phyloP scores from a whole-genome alignment of 116 monocot genomes.

The Phalaenopsis hybrid region DNA sequence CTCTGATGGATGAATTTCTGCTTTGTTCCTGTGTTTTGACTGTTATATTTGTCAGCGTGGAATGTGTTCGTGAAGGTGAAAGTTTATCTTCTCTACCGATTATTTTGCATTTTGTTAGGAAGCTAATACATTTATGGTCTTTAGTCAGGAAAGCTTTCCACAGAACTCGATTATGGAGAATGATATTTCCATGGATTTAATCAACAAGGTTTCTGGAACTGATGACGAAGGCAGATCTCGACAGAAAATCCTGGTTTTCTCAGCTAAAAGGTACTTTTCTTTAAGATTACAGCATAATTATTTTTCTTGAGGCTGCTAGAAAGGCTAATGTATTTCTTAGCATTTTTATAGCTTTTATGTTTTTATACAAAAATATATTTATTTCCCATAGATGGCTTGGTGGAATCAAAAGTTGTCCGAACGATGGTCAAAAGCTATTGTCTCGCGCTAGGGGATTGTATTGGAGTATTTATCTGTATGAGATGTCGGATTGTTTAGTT shows the following conservation, averaged over 20 bases:
- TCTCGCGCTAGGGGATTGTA: too few relatives aligned
- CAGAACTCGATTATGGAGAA: conserved; percentile 35
- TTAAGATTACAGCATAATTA: background rate
- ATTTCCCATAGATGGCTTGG: background rate
- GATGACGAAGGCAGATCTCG: conserved; percentile 90
- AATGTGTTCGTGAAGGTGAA: background rate
- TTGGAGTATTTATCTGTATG: too few relatives aligned
- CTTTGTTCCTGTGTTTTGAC: background rate
- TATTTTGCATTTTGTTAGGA: background rate
- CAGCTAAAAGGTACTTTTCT: conserved; percentile 66
- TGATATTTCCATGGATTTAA: conserved; percentile 72
- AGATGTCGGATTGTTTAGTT: too few relatives aligned
- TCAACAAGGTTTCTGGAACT: conserved; percentile 64
- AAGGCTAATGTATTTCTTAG: background rate
- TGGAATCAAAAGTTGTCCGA: too few relatives aligned
- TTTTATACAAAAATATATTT: background rate
- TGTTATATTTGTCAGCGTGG: background rate
- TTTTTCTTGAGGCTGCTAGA: background rate
- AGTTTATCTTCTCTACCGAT: background rate
- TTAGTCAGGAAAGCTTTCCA: conserved; percentile 45
- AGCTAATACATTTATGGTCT: background rate
- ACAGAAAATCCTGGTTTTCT: conserved; percentile 81
- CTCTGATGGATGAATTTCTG: background rate
- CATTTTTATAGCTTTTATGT: background rate
- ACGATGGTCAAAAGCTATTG: too few relatives aligned